These are phyloP conservation scores for Daldinia sp. DNA, from an alignment of 2,329 filamentous ascomycete genomes.

Conservation along the genomic window DNA sequence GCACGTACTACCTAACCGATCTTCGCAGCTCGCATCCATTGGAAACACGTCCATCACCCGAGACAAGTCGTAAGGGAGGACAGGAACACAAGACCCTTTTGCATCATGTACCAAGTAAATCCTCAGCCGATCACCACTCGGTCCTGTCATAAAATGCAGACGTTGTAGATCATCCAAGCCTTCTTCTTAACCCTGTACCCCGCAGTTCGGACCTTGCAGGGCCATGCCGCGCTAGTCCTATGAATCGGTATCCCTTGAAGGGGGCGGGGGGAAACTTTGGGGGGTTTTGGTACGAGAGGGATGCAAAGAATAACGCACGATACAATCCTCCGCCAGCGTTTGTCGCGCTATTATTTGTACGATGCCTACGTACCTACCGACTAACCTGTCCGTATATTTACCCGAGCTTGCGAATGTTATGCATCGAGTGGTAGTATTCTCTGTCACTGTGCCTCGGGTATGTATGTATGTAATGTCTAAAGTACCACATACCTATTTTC, in stretches of 20 bases:
- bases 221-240: slow-evolving; percentile 35
- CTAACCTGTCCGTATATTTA: slow-evolving; percentile 25
- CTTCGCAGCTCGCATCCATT: slow-evolving; percentile 32
- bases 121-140: slow-evolving; percentile 30
- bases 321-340: slow-evolving; percentile 32
- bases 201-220: slow-evolving; percentile 44
- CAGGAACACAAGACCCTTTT: slow-evolving; percentile 37
- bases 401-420: slow-evolving; percentile 35
- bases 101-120: slow-evolving; percentile 37
- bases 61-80: slow-evolving; percentile 31
- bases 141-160: slow-evolving; percentile 34
- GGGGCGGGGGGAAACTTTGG: slow-evolving; percentile 9
- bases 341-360: slow-evolving; percentile 32
- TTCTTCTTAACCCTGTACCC: slow-evolving; percentile 39
- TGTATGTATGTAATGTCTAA: slow-evolving; percentile 40
- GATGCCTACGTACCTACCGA: slow-evolving; percentile 4
- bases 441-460: slow-evolving; percentile 31
- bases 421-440: slow-evolving; percentile 31
- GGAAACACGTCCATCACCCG: slow-evolving; percentile 42
- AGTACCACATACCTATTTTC: slow-evolving; percentile 35
- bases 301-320: slow-evolving; percentile 36
- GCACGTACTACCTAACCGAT: slow-evolving; percentile 35
- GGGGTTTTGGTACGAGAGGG: slow-evolving; percentile 23
- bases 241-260: slow-evolving; percentile 30
- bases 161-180: slow-evolving; percentile 38